These are phyloP conservation scores for Boletus sensibilis DNA, from an alignment of 768 basidiomycete species.

Conservation along the genomic window DNA sequence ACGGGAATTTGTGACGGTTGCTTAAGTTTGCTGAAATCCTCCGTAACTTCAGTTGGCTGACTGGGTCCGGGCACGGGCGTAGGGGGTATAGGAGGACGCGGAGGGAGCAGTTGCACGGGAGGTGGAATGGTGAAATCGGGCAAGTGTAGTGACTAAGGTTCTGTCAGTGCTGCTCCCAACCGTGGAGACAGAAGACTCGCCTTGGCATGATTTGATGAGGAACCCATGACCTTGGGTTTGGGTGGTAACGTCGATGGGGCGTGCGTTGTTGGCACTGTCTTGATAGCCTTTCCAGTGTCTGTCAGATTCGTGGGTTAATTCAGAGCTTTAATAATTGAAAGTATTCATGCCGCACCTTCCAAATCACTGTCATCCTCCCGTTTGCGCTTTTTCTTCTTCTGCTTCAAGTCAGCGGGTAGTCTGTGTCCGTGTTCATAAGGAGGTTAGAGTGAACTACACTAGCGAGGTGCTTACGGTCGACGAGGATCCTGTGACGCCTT, in stretches of 20 bases:
- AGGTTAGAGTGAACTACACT: constrained; percentile 15
- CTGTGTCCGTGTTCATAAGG: constrained; percentile 15
- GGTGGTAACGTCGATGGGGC: constrained; percentile 39
- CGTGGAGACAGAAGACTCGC: constrained; percentile 32
- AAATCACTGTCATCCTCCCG: constrained; percentile 73
- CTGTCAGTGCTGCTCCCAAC: constrained; percentile 11
- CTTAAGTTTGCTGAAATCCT: constrained; percentile 88
- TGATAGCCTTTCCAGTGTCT: constrained; percentile 56
- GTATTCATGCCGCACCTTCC: constrained; percentile 49
- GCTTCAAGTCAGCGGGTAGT: constrained; percentile 55
- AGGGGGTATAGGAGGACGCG: constrained; percentile 61
- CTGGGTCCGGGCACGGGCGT: constrained; percentile 78
- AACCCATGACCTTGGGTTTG: constrained; percentile 56
- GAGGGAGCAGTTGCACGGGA: constrained; percentile 48
- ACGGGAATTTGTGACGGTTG: constrained; percentile 67
- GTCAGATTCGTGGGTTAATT: constrained; percentile 10
- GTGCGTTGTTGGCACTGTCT: constrained; percentile 55
- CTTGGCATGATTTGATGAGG: constrained; percentile 49
- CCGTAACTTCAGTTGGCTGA: constrained; percentile 75
- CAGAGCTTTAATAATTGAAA: not conserved
- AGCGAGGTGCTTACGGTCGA: constrained; percentile 45
- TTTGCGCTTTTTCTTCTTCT: constrained; percentile 86
- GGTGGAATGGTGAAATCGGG: constrained; percentile 65
- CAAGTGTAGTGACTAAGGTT: constrained; percentile 33
- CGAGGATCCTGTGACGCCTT: constrained; percentile 63